A percentile compares a stretch with the other conserved stretches of the same genome.
These are phyloP conservation scores for Drechmeria coniospora DNA, from an alignment of 2,329 filamentous ascomycete genomes.

Conservation along the genomic window DNA sequence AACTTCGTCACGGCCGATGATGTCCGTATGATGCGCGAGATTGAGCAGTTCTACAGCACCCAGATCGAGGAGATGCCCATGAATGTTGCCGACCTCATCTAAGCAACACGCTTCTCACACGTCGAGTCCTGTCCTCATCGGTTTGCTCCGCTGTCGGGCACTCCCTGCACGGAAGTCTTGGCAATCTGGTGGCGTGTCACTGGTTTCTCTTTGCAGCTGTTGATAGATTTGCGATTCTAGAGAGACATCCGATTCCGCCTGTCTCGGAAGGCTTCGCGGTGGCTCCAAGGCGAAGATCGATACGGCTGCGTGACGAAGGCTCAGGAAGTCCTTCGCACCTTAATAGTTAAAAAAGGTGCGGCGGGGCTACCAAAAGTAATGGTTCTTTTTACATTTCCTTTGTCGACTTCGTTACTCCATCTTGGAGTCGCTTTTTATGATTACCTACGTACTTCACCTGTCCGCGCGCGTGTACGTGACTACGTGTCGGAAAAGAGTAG, in stretches of 20 bases:
- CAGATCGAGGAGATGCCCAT: conserved; percentile 99
- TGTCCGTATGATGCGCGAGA: conserved; percentile 99
- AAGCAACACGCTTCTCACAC: conserved; percentile 21
- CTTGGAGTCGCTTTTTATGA: conserved; percentile 21
- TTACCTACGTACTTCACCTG: conserved; percentile 10
- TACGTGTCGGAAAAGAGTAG: not conserved
- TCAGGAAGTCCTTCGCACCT: conserved; percentile 23
- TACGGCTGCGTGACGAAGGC: conserved; percentile 21
- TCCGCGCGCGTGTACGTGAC: not conserved
- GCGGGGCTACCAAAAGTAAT: conserved; percentile 27
- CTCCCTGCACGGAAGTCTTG: conserved; percentile 11
- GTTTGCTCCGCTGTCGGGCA: conserved; percentile 9
- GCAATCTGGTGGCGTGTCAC: conserved; percentile 14
- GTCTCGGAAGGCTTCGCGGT: conserved; percentile 13
- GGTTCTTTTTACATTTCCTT: conserved; percentile 18
- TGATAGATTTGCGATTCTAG: conserved; percentile 26
- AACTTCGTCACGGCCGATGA: conserved; percentile 99
- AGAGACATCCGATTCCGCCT: conserved; percentile 14
- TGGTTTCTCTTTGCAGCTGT: conserved; percentile 19
- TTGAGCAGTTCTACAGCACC: conserved; percentile 99
- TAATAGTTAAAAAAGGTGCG: conserved; percentile 18
- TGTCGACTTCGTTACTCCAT: conserved; percentile 17
- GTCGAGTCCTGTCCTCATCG: conserved; percentile 10
- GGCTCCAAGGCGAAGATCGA: conserved; percentile 14
- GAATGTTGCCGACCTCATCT: conserved; percentile 68